Base-by-base conservation (phyloP, 345 rosid species). In the Moringa oleifera region DNA sequence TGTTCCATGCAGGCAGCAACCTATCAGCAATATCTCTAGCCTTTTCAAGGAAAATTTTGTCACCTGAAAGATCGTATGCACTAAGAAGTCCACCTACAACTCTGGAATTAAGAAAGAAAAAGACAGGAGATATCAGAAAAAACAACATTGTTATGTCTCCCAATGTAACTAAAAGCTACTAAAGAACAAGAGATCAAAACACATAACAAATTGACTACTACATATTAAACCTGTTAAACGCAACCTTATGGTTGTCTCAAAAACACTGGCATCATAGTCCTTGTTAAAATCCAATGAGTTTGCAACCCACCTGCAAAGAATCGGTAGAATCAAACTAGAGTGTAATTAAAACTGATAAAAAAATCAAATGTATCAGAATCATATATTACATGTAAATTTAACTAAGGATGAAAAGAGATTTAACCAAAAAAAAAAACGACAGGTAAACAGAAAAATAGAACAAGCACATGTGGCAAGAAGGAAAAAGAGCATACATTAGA, bases 191-290 rank as follows among this genome's bases (percentile, higher is more conserved):
- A 41, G 16, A 16, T 15, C 47, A 41, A 1, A 41, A 16, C 47
- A 1, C 17, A 15, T 7, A 41, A 41, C 47, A 41, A 11, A 1
- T 41, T 41, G 12, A 41, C 47, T 5, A 41, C 47, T 41, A 41
- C 17, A 41, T 41, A 41, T 9, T 85, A 86, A 90, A 90, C 93
- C 86, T 88, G 47, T 77, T 65, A 76, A 79, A 81, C 33, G 82
- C 69, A 78, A 91, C 99, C 99, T 95, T 85, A 95, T 95, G 84
- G 99, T 91, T 83, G 99, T 95, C 81, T 91, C 98, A 54, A 91
- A 95, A 68, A 95, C 96, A 70, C 97, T 95, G 61, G 98, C 99
- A 55, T 85, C 96, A 61, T 91, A 87, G 69, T 85, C 81, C 85
- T 89, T 95, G 80, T 91, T 77, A 61, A 91, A 91, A 77, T 95